Base-by-base conservation (phyloP, 345 rosid genomes). In the Barbarea vulgaris region DNA sequence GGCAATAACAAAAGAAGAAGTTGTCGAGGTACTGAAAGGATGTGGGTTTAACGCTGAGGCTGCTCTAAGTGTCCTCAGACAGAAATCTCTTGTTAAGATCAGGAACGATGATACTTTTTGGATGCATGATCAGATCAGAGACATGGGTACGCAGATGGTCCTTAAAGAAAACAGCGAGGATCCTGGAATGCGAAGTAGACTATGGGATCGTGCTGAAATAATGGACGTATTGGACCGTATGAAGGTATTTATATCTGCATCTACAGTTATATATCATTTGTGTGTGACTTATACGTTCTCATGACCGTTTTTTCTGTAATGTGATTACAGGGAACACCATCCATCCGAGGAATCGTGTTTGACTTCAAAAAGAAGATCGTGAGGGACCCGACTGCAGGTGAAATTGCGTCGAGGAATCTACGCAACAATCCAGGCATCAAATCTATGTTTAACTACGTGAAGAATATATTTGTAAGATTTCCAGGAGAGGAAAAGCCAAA, bases 111-210 rank as follows among this genome's bases (percentile, higher is more conserved):
- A 56, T 34, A 57, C 57, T 36, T 56, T 93, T 25, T 83, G 90
- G 91, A 85, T 87, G 89, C 98, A 93, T 70, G 96, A 93, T 81
- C 93, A 83, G 62, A 77, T 93, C 22, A 80, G 80, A 46, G 94
- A 93, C 67, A 93, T 93, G 98, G 98, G 88, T 64, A 83, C 85
- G 67, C 84, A 87, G 69, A 83, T 90, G 13, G 89, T 77, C 37
- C 75, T 12, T 8, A 34, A 48, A 57, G 63, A 34, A 73, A 62
- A 2, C 39, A 37, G 17, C 5, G 22, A 1, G 0, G 77, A 81
- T 68, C 85, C 84, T 28, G 73, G 85, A 55, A 70, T 54, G 81
- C 82, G 84, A 4, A 93, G 90, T 64, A 82, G 98, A 80, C 72
- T 93, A 21, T 88, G 87, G 94, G 85, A 87, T 63, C 83, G 61